Evolutionary conservation across 2,329 filamentous ascomycete species (phyloP), one percentile per base, ranked within the genome.

Genomic region (Nemania diffusa): DNA sequence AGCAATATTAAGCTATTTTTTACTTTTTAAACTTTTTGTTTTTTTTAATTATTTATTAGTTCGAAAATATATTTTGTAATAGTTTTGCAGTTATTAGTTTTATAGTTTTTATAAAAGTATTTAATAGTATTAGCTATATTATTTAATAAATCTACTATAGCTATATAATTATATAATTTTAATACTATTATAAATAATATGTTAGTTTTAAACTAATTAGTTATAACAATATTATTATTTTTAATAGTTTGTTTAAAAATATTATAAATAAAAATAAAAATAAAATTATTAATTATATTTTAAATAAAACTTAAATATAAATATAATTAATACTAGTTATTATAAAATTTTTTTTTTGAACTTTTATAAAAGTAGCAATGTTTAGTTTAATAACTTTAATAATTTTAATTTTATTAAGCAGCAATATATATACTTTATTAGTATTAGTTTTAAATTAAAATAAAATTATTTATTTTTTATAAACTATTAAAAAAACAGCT

Each of bases 101-200:
- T n/a, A n/a, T n/a, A n/a, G n/a, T n/a, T n/a, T n/a, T n/a, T n/a
- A n/a, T n/a, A n/a, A n/a, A n/a, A n/a, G n/a, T n/a, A n/a, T 15
- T 48, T 22, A 48, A 48, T 58, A 48, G 26, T 34, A 58, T 50
- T 48, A 58, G n/a, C n/a, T 58, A 24, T 34, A 24, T 58, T 58
- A 34, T 58, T 57, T 57, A 57, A 9, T 57, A 57, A 42, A 15
- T 13, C 22, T 44, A 15, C n/a, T 20, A 44, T 57, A 22, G 15
- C 50, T 50, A 34, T 37, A 32, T 8, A 15, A 15, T 58, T 48
- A 48, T 34, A 48, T 58, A 48, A 58, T 48, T n/a, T 34, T 58
- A 58, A 58, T 37, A 6, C 3, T 29, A n/a, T 22, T 48, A 50
- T 50, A 58, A 22, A n/a, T 8, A 48, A 48, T 58, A 34, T 26